phyloP scores from a whole-genome alignment of 2,329 filamentous ascomycete species.

The Didymosphaeria variabile region DNA sequence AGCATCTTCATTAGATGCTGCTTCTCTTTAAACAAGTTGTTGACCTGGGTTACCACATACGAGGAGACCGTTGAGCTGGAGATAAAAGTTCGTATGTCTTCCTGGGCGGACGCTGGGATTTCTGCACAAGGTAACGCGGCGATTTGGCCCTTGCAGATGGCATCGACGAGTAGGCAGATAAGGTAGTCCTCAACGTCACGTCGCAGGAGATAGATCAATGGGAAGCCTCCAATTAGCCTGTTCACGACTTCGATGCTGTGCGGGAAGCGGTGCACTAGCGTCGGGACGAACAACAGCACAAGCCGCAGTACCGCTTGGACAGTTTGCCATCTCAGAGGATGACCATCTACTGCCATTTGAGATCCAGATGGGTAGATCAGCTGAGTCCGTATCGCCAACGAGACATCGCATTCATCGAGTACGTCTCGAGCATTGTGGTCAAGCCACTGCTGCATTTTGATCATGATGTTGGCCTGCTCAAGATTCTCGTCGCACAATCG shows the following conservation, averaged over 20 bases:
- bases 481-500: constrained; percentile 60
- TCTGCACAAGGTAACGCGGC: constrained; percentile 37
- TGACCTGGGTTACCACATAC: constrained; percentile 28
- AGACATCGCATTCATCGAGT: constrained; percentile 67
- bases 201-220: constrained; percentile 65
- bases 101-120: constrained; percentile 32
- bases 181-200: constrained; percentile 46
- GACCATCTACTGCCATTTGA: constrained; percentile 52
- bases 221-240: constrained; percentile 54
- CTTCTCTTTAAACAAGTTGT: constrained; percentile 44
- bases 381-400: constrained; percentile 53
- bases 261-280: constrained; percentile 52
- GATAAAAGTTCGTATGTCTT: constrained; percentile 47
- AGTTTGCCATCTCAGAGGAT: constrained; percentile 52
- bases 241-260: constrained; percentile 61
- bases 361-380: constrained; percentile 56
- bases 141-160: constrained; percentile 43
- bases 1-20: constrained; percentile 56
- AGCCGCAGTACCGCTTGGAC: constrained; percentile 48
- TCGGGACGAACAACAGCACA: constrained; percentile 34
- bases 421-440: constrained; percentile 64
- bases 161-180: constrained; percentile 35
- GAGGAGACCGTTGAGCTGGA: constrained; percentile 31
- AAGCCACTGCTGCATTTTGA: constrained; percentile 62
- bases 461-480: constrained; percentile 57